A percentile compares a stretch with the other conserved stretches of the same genome.
phyloP scores from a whole-genome alignment of 805 yeast species.

The Debaryomyces maramus region DNA sequence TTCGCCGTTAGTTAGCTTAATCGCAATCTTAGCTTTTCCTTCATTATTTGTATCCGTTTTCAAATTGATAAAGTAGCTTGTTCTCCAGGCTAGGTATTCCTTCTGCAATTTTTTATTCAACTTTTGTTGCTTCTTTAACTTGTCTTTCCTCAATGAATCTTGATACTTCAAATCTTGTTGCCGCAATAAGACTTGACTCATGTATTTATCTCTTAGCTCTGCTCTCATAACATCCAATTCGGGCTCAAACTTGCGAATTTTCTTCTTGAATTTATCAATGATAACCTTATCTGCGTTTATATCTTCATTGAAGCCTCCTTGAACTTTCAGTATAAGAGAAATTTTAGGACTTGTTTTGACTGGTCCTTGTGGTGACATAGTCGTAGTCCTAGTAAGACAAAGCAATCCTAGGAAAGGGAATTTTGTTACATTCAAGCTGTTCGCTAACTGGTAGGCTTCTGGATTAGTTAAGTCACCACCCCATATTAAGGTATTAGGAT shows the following conservation, averaged over 20 bases:
- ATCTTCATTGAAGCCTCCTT: conserved; percentile 57
- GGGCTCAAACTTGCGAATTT: conserved; percentile 59
- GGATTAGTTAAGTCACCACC: conserved; percentile 81
- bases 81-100: conserved; percentile 34
- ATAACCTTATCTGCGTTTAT: conserved; percentile 29
- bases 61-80: conserved; percentile 22
- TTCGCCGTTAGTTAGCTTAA: conserved; percentile 63
- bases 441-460: conserved; percentile 82
- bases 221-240: conserved; percentile 58
- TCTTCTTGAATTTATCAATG: conserved; percentile 40
- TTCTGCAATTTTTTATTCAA: conserved; percentile 31
- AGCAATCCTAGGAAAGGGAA: conserved; percentile 83
- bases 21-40: conserved; percentile 60
- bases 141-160: conserved; percentile 67
- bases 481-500: conserved; percentile 67
- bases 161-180: conserved; percentile 81
- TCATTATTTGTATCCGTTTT: conserved; percentile 13
- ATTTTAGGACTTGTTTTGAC: conserved; percentile 54
- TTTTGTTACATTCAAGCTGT: conserved; percentile 65
- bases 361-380: conserved; percentile 57
- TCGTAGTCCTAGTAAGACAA: conserved; percentile 59
- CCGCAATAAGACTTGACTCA: conserved; percentile 56
- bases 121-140: conserved; percentile 43
- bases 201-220: conserved; percentile 61
- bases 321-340: conserved; percentile 60